Base-by-base conservation (phyloP, 306 rosid species). In the Cucumis melo region DNA sequence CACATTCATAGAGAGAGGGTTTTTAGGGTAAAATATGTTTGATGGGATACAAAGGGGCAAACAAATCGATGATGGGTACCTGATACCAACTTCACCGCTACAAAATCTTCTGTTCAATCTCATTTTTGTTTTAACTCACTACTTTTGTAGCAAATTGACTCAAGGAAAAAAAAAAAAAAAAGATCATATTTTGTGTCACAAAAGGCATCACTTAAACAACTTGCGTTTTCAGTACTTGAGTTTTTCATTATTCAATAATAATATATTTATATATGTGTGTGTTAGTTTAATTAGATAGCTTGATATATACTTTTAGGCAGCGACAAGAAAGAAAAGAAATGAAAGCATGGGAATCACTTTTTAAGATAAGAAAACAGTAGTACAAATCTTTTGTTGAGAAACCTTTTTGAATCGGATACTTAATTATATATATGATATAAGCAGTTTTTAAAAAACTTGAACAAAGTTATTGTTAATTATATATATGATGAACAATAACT, bases 31-130 rank as follows among this genome's bases (percentile, higher is more conserved):
- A 36, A 65, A 57, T 20, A 36, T 60, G 17, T 46, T 46, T 70
- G 75, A 70, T 70, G 75, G 75, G 75, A 70, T 70, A 46, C 58
- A 70, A 70, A 70, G 65, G 66, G 51, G 53, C 53, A 55, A 53
- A 74, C 23, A 19, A 51, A 59, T 57, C 54, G 20, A 57, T 34
- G 55, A 57, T 75, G 78, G 60, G 76, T 19, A 72, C 76, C 76
- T 27, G 76, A 72, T 72, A 29, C 76, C 76, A 23, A 50, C 39
- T 50, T 72, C 76, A 15, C 27, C 76, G 60, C 60, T 50, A 50
- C 44, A 72, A 72, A 72, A 72, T 72, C 60, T 70, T 46, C 20
- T 46, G 15, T 46, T 70, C 75, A 14, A 46, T 70, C 75, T 15
- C 39, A 0, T 5, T 6, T 67, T 65, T 64, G 10, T 65, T 65